These are phyloP conservation scores for Podospora comata DNA, from an alignment of 495 filamentous ascomycete species.

Conservation along the genomic window DNA sequence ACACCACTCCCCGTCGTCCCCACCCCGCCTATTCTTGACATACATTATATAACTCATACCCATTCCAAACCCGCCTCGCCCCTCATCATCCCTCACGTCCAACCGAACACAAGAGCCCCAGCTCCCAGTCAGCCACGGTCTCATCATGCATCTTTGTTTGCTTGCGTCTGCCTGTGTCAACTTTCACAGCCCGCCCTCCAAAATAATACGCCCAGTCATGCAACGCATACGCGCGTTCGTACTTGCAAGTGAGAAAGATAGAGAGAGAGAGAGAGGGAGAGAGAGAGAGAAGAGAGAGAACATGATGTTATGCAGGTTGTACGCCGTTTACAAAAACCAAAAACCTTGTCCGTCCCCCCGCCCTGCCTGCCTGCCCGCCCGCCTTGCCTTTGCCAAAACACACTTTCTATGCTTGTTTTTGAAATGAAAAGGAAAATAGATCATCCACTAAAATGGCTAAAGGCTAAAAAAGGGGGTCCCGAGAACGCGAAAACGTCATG, in stretches of 20 bases:
- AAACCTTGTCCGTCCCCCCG: conserved; percentile 2
- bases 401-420: conserved; percentile 19
- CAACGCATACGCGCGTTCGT: conserved; percentile 15
- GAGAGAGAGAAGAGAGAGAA: background rate
- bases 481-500: conserved; percentile 12
- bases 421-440: conserved; percentile 14
- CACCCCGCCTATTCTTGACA: background rate
- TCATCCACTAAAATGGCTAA: conserved; percentile 22
- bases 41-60: background rate
- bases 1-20: background rate
- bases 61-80: conserved; percentile 3
- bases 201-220: conserved; percentile 24
- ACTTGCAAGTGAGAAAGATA: conserved; percentile 5
- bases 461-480: conserved; percentile 6
- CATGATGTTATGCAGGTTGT: conserved; percentile 17
- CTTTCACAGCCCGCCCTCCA: conserved; percentile 5
- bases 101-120: background rate
- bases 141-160: conserved; percentile 1
- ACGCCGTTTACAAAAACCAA: conserved; percentile 18
- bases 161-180: background rate
- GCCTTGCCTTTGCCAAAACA: conserved; percentile 11
- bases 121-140: background rate
- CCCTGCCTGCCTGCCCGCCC: background rate
- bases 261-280: background rate
- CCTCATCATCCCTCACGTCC: background rate